Conservation (phyloP, 768 basidiomycete genomes). For the Dentipellis fragilis region DNA sequence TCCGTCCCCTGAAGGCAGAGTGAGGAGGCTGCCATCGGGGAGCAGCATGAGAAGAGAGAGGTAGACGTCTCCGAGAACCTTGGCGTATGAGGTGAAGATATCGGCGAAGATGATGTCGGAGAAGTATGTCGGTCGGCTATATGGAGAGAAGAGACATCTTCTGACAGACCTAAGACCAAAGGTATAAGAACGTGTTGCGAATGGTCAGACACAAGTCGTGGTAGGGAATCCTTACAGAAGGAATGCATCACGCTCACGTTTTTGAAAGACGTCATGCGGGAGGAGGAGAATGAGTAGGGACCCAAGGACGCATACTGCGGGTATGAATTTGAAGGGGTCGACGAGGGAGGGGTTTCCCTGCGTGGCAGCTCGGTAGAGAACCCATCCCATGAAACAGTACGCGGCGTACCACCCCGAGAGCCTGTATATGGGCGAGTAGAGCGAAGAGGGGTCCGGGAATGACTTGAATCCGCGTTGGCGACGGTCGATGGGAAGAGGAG, state of each 20-base stretch:
- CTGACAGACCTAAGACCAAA: constrained; percentile 44
- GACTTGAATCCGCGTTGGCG: constrained; percentile 21
- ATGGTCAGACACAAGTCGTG: background rate
- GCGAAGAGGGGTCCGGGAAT: constrained; percentile 27
- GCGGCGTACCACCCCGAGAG: constrained; percentile 49
- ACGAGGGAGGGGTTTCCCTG: constrained; percentile 47
- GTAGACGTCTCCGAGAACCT: constrained; percentile 93
- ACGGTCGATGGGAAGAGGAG: constrained; percentile 17
- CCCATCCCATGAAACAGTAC: constrained; percentile 63
- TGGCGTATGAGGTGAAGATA: constrained; percentile 93
- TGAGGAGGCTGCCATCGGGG: constrained; percentile 66
- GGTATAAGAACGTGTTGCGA: constrained; percentile 1
- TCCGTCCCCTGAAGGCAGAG: constrained; percentile 50
- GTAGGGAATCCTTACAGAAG: constrained; percentile 47
- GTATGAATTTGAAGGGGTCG: constrained; percentile 70
- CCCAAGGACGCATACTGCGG: constrained; percentile 54
- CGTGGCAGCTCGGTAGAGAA: constrained; percentile 51
- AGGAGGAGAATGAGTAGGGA: constrained; percentile 48
- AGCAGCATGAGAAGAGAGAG: constrained; percentile 81
- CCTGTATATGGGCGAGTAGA: constrained; percentile 58
- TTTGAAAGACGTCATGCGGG: constrained; percentile 60
- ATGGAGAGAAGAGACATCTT: constrained; percentile 64
- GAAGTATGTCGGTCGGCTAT: constrained; percentile 63
- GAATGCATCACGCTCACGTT: constrained; percentile 67
- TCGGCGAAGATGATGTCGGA: constrained; percentile 92